Evolutionary conservation across 2,329 filamentous ascomycete species (phyloP), one percentile per base, ranked within the genome.

Genomic region (Epichloe sp.): DNA sequence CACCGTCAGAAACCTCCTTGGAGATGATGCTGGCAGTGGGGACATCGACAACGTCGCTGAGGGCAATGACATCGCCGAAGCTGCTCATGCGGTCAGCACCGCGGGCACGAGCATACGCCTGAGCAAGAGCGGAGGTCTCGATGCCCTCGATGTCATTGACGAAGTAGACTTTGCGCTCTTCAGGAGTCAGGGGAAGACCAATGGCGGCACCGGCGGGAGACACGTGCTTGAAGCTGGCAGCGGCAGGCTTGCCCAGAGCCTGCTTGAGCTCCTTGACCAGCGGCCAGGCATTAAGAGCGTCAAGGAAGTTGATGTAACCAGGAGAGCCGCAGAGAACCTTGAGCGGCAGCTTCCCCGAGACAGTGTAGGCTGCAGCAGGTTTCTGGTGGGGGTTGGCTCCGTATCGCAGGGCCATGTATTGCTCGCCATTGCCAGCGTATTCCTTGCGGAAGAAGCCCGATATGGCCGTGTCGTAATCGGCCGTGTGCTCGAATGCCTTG

Each of bases 301-400:
- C 93, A 47, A 98, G 80, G 47, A 98, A 78, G 74, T 98, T 98
- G 75, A 98, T 93, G 71, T 96, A 98, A 50, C 93, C 93, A 7
- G 93, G 93, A 8, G 89, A 79, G 49, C 93, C 93, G 59, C 83
- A 76, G 11, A 97, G 81, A 31, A 94, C 88, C 74, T 91, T 95
- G 80, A 96, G 96, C n/a, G 93, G 93, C 50, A 98, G 75, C 58
- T 81, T 75, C 55, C 55, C 81, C 52, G 85, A 77, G 58, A 78
- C 77, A 59, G 85, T 80, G 67, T 81, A 96, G 49, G 91, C 90
- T 19, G 89, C 82, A 35, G 93, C 93, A 44, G 91, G 90, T 77
- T 96, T 97, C 74, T 98, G 93, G 73, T 98, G 93, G 35, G 93
- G 93, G 75, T 98, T 98, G 63, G 88, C 87, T 55, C 93, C 93